Evolutionary conservation across 805 yeast genomes (phyloP).

Genomic region (Monosporozyma solicola): DNA sequence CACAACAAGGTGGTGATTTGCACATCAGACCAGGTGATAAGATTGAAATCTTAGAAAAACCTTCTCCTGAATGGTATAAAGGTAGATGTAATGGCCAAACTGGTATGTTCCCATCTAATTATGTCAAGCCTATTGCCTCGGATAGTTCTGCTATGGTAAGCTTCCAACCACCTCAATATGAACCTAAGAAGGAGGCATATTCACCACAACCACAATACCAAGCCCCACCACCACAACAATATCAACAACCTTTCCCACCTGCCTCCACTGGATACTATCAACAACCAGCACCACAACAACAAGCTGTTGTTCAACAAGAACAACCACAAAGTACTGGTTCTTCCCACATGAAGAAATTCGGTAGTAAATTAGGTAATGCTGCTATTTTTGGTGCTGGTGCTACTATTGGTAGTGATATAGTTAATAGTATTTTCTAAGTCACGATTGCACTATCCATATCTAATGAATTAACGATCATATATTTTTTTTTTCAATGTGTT

Average conservation of each 20-base stretch:
- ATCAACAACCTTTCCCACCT: conserved; percentile 35
- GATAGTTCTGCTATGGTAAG: conserved; percentile 12
- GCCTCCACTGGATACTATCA: conserved; percentile 41
- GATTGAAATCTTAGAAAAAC: conserved; percentile 59
- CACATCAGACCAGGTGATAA: conserved; percentile 56
- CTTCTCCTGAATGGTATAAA: conserved; percentile 86
- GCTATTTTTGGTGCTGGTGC: conserved; percentile 97
- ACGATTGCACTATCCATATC: too few species aligned
- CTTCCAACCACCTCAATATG: conserved; percentile 9
- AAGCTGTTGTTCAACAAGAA: conserved; percentile 19
- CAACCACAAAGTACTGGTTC: conserved; percentile 26
- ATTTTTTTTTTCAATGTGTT: not conserved
- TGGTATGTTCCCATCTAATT: conserved; percentile 89
- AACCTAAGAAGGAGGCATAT: conserved; percentile 3
- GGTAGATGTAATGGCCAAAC: conserved; percentile 52
- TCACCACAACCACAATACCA: conserved; percentile 9
- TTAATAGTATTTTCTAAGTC: conserved; percentile 55
- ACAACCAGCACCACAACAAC: conserved; percentile 27
- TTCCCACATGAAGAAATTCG: conserved; percentile 48
- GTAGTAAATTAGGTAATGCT: conserved; percentile 81
- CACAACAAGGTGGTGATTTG: conserved; percentile 73
- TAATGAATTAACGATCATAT: not conserved
- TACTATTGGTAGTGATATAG: conserved; percentile 75
- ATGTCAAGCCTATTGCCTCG: conserved; percentile 43
- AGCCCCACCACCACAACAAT: conserved; percentile 24